Percentiles rank a stretch among this genome's conserved stretches.
Conservation (phyloP, 2,329 filamentous ascomycete species). For the Pseudohalonectria lignicola region DNA sequence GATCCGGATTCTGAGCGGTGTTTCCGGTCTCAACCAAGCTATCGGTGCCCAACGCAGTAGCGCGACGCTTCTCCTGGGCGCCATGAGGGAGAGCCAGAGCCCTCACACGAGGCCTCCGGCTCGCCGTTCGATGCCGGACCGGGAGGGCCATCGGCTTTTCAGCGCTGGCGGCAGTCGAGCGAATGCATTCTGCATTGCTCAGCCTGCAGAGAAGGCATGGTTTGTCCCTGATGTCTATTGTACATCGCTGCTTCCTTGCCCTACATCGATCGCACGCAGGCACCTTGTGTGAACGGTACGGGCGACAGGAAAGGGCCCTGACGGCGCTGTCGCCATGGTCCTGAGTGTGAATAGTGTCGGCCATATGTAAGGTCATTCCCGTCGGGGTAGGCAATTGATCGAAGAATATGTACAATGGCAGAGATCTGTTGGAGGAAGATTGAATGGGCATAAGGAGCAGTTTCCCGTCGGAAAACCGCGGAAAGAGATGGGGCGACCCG, state of each 20-base stretch:
- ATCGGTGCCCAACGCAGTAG: background rate
- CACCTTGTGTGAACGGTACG: constrained; percentile 50
- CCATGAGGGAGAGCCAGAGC: background rate
- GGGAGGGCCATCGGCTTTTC: no score
- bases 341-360: no score
- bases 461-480: no score
- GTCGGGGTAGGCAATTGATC: no score
- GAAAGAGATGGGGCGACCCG: no score
- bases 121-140: background rate
- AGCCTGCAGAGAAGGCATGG: constrained; percentile 47
- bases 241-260: constrained; percentile 50
- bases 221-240: constrained; percentile 38
- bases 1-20: no score
- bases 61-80: background rate
- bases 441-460: no score
- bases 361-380: no score
- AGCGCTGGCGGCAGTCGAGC: no score
- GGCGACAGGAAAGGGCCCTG: constrained; percentile 20
- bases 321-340: constrained; percentile 2
- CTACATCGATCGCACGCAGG: constrained; percentile 50
- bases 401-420: no score
- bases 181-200: constrained; percentile 45
- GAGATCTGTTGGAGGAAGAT: no score
- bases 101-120: constrained; percentile 1
- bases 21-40: background rate